phyloP scores from a whole-genome alignment of 2,329 filamentous ascomycete species.

The Verruconis gallopava region DNA sequence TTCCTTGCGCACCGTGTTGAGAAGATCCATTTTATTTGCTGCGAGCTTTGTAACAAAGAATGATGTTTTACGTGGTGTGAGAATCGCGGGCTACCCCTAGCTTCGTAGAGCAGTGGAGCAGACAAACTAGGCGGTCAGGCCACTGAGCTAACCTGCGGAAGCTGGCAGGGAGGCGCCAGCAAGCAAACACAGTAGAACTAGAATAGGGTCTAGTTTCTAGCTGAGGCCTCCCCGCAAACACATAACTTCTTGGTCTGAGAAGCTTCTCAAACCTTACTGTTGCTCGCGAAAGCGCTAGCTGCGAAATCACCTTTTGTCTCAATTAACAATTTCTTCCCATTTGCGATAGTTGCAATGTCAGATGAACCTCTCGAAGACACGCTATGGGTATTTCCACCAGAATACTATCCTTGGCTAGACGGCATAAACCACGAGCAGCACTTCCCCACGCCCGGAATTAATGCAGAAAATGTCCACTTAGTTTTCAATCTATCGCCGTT shows the following conservation, averaged over 20 bases:
- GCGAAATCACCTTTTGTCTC: background rate
- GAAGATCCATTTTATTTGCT: constrained; percentile 81
- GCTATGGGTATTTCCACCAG: background rate
- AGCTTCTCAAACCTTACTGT: background rate
- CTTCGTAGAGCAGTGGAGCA: too few relatives aligned
- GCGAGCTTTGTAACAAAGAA: too few relatives aligned
- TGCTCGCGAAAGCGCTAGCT: background rate
- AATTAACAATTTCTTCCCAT: background rate
- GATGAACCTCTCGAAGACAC: constrained; percentile 1
- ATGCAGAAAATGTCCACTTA: constrained; percentile 47
- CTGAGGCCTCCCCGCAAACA: too few relatives aligned
- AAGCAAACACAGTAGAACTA: too few relatives aligned
- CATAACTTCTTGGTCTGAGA: too few relatives aligned
- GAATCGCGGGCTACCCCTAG: too few relatives aligned
- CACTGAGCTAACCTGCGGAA: too few relatives aligned
- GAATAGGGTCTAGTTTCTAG: too few relatives aligned
- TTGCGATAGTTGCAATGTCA: background rate
- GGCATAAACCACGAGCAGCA: constrained; percentile 19
- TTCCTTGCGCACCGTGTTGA: constrained; percentile 87
- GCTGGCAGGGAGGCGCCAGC: too few relatives aligned
- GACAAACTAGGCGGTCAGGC: too few relatives aligned
- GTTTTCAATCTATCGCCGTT: constrained; percentile 53
- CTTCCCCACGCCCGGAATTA: constrained; percentile 45
- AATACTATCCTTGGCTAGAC: background rate
- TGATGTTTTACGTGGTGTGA: too few relatives aligned